Percentiles rank a stretch among this genome's conserved stretches.
Evolutionary conservation across 140 eudicot genomes (phyloP).

Genomic region (Flaveria floridana): DNA sequence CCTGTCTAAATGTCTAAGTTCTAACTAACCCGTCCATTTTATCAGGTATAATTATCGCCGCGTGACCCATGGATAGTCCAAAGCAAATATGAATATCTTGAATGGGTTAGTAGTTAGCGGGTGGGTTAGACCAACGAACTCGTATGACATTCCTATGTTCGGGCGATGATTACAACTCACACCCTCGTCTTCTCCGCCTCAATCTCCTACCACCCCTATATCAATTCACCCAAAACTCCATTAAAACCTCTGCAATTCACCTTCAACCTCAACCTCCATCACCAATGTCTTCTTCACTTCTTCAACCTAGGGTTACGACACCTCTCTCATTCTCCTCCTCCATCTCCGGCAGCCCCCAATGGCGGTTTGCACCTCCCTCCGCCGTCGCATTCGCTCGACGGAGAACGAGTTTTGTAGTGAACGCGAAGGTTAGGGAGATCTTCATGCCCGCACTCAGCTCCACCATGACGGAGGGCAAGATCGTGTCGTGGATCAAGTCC

Average conservation of each 20-base stretch:
- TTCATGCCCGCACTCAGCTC: constrained; percentile 97
- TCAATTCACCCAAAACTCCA: background rate
- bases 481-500: constrained; percentile 83
- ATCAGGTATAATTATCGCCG: too few species aligned
- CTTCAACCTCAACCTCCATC: background rate
- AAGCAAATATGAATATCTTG: too few species aligned
- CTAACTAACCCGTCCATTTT: too few species aligned
- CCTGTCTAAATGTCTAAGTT: too few species aligned
- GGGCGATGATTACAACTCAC: constrained; percentile 35
- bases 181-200: constrained; percentile 55
- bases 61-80: too few species aligned
- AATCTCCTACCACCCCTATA: constrained; percentile 17
- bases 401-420: constrained; percentile 20
- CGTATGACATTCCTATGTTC: constrained; percentile 36
- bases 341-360: constrained; percentile 32
- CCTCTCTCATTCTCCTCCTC: constrained; percentile 46
- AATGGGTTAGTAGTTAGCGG: too few species aligned
- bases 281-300: constrained; percentile 43
- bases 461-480: constrained; percentile 95
- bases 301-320: constrained; percentile 34
- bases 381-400: constrained; percentile 42
- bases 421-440: constrained; percentile 81
- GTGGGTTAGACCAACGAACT: constrained; percentile 37
- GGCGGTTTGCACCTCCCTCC: constrained; percentile 31
- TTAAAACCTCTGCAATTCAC: background rate